Evolutionary conservation across 2,329 filamentous ascomycete genomes (phyloP), one percentile per base, ranked within the genome.

Genomic region (Trichoderma aggressivum): DNA sequence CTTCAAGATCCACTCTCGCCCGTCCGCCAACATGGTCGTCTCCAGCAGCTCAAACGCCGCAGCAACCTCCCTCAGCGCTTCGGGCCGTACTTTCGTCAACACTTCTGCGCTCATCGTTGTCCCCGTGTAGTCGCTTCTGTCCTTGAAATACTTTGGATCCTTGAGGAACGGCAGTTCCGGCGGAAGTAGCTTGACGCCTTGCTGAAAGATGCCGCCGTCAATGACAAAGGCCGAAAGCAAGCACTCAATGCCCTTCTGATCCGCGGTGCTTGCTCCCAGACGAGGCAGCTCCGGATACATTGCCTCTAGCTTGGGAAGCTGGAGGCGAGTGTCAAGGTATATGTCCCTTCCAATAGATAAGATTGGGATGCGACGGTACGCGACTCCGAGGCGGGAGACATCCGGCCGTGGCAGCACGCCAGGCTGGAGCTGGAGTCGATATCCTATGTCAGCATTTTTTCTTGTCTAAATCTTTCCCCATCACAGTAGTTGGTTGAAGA

Each of bases 291-390:
- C 73, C 0, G 86, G 86, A 77, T 86, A 88, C 43, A 86, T 80
- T 1, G 81, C 75, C 75, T 92, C 89, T 1, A 94, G 87, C 78
- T 89, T 90, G 30, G 80, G 79, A 24, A 94, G 79, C 75, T 93
- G 93, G 26, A 93, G 85, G 3, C 89, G 87, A 2, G 89, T 90
- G 82, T 94, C 91, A 72, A 88, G 82, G 81, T 92, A 93, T 56
- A 94, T 81, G 76, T 92, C 88, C 7, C 87, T 84, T 18, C 90
- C 91, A 74, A 93, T 89, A 26, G 88, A 81, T 64, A 93, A 80
- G 64, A 93, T 77, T 1, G 91, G 91, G 70, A 93, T 92, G 71
- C 91, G 90, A 5, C 91, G 87, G 80, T 94, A 91, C 7, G 83
- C 81, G 69, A 93, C 84, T 30, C 89, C 90, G 16, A 94, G 84